phyloP scores from a whole-genome alignment of 2,329 filamentous ascomycete genomes.

The Ascochyta lentis region DNA sequence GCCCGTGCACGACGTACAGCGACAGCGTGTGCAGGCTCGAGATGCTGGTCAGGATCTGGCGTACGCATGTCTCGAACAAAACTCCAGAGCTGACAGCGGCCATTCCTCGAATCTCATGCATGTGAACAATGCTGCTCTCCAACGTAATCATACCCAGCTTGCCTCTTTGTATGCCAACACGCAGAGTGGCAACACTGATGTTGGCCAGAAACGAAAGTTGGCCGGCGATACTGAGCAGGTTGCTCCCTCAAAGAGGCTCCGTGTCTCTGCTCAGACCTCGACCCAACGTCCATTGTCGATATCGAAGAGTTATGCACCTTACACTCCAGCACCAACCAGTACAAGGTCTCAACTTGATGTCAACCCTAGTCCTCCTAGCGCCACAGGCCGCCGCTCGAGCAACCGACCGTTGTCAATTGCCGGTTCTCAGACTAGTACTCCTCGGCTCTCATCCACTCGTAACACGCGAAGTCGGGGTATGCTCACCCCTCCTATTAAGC shows the following conservation, averaged over 20 bases:
- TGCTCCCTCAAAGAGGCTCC: neutral
- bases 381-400: neutral
- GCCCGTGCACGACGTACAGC: neutral
- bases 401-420: neutral
- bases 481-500: neutral
- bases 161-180: neutral
- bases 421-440: neutral
- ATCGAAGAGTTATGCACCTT: neutral
- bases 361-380: neutral
- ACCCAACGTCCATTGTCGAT: neutral
- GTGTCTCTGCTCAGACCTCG: neutral
- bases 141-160: neutral
- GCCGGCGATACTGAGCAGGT: neutral
- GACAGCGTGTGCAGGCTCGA: neutral
- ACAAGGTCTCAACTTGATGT: neutral
- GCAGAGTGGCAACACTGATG: neutral
- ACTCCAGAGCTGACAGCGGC: neutral
- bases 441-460: slow-evolving; percentile 7
- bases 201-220: neutral
- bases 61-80: neutral
- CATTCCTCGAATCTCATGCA: neutral
- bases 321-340: neutral
- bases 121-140: neutral
- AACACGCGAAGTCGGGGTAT: slow-evolving; percentile 11
- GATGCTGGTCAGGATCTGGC: neutral